phyloP scores from a whole-genome alignment of 257 asterid species.

The Solanum tarapatanum region DNA sequence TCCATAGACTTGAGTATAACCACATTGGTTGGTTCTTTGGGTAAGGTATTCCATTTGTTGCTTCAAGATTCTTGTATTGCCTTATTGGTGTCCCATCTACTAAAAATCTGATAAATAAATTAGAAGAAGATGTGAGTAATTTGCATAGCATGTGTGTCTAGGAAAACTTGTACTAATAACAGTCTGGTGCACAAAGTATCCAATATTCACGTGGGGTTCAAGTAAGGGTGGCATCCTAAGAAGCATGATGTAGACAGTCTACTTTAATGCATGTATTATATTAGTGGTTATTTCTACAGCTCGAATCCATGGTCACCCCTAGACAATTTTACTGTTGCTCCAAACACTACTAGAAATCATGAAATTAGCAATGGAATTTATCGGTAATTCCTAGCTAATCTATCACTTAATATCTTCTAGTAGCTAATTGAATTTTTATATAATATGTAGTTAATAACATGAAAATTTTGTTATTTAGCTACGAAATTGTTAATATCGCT shows the following conservation, averaged over 20 bases:
- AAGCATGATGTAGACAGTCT: accelerated
- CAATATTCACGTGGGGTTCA: accelerated
- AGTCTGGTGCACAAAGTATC: neutral
- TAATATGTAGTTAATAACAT: no score
- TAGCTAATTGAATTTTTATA: neutral
- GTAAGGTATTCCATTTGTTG: conserved; percentile 28
- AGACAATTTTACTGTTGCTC: accelerated
- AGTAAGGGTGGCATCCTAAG: accelerated
- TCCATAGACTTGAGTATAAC: conserved; percentile 52
- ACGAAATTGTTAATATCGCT: neutral
- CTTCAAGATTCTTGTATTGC: conserved; percentile 46
- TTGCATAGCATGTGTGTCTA: neutral
- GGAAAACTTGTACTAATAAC: no score
- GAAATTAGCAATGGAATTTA: neutral
- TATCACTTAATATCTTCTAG: neutral
- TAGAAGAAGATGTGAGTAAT: neutral
- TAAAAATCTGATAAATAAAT: conserved; percentile 20
- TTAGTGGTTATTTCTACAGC: neutral
- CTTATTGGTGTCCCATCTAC: conserved; percentile 65
- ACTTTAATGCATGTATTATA: neutral
- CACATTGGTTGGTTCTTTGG: conserved; percentile 57
- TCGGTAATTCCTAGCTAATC: neutral
- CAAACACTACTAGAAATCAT: neutral
- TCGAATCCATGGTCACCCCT: neutral
- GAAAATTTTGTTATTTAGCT: no score